phyloP scores from a whole-genome alignment of 768 basidiomycete species.

The Lyophyllum shimeji region DNA sequence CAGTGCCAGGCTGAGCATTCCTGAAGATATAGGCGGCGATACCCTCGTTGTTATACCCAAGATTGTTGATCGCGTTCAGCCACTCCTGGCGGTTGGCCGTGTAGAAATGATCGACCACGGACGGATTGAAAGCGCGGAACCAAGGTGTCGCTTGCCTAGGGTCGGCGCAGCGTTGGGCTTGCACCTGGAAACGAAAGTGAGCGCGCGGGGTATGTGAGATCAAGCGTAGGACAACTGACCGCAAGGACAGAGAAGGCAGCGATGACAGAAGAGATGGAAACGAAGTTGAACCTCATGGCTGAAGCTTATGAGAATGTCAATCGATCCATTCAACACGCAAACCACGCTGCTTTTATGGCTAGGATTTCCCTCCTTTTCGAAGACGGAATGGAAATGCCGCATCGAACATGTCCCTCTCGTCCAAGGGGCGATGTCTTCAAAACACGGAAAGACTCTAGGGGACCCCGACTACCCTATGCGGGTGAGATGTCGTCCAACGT shows the following conservation, averaged over 20 bases:
- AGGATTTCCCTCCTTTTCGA: background rate
- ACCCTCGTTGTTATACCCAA: slow-evolving; percentile 13
- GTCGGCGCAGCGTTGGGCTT: background rate
- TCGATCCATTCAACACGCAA: background rate
- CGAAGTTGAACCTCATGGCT: background rate
- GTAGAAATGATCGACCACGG: slow-evolving; percentile 11
- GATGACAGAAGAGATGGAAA: background rate
- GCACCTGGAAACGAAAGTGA: background rate
- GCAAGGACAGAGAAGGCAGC: background rate
- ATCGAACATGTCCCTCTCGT: background rate
- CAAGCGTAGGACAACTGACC: background rate
- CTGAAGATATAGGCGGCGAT: slow-evolving; percentile 11
- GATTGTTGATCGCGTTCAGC: slow-evolving; percentile 2
- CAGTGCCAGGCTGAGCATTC: slow-evolving; percentile 3
- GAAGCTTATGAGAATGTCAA: background rate
- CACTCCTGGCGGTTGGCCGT: slow-evolving; percentile 4
- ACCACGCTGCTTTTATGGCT: background rate
- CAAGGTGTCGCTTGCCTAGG: slow-evolving; percentile 1
- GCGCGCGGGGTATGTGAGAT: too few species aligned
- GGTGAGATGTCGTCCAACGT: too few species aligned
- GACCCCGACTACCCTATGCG: too few species aligned
- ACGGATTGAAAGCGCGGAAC: slow-evolving; percentile 6
- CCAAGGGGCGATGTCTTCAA: too few species aligned
- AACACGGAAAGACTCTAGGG: background rate
- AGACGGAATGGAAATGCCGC: background rate